Evolutionary conservation across 2,329 filamentous ascomycete genomes (phyloP).

Genomic region (Trichophyton verrucosum): DNA sequence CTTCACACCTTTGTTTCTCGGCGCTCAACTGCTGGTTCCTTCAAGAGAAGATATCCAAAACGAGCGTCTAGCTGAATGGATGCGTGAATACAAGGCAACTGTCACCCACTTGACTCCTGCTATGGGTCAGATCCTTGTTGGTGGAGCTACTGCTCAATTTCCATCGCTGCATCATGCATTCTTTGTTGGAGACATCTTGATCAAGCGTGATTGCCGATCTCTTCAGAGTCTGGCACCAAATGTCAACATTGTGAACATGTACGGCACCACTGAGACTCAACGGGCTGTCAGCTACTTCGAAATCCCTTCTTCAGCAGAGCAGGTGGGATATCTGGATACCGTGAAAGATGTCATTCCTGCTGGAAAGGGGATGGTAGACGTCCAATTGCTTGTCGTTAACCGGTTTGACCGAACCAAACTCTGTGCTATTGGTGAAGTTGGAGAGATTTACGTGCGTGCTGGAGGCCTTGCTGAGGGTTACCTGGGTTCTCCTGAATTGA

Average conservation of each 20-base stretch:
- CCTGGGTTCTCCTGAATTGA: constrained; percentile 50
- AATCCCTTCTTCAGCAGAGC: constrained; percentile 52
- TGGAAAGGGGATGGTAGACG: constrained; percentile 74
- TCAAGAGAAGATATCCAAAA: constrained; percentile 74
- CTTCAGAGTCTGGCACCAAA: constrained; percentile 68
- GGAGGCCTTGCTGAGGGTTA: constrained; percentile 78
- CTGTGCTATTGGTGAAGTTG: constrained; percentile 68
- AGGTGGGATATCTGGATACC: constrained; percentile 51
- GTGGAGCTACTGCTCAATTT: constrained; percentile 65
- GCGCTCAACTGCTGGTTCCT: constrained; percentile 65
- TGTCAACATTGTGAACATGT: constrained; percentile 69
- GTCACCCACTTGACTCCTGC: constrained; percentile 87
- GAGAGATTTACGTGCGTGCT: constrained; percentile 73
- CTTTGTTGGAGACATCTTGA: constrained; percentile 85
- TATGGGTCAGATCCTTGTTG: constrained; percentile 92
- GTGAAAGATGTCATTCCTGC: constrained; percentile 69
- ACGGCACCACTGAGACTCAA: constrained; percentile 77
- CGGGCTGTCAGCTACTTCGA: constrained; percentile 73
- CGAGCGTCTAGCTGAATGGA: constrained; percentile 80
- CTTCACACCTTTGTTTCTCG: constrained; percentile 80
- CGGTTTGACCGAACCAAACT: constrained; percentile 53
- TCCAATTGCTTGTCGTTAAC: constrained; percentile 76
- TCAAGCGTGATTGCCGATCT: constrained; percentile 64
- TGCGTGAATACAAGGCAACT: constrained; percentile 59
- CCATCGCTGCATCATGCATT: constrained; percentile 66